These are phyloP conservation scores for Russula sp. DNA, from an alignment of 768 basidiomycete species.

Conservation along the genomic window DNA sequence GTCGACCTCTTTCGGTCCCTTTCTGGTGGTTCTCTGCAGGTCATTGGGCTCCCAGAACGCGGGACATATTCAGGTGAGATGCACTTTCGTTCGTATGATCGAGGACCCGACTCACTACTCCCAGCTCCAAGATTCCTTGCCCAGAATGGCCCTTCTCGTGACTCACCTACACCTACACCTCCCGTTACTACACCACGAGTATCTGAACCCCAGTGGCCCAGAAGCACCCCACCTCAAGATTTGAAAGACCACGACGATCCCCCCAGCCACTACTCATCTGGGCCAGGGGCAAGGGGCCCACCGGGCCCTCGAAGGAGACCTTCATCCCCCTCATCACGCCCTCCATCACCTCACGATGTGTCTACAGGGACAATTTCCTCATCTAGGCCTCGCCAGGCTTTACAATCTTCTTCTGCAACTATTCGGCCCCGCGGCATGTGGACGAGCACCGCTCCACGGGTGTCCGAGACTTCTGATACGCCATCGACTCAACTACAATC, in stretches of 20 bases:
- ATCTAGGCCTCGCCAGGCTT: not conserved
- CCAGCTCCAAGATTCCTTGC: not conserved
- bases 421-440: constrained; percentile 3
- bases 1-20: constrained; percentile 48
- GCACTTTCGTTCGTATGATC: constrained; percentile 3
- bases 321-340: constrained; percentile 9
- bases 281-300: not conserved
- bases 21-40: constrained; percentile 39
- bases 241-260: constrained; percentile 12
- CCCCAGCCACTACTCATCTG: constrained; percentile 4
- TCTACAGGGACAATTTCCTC: not conserved
- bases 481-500: constrained; percentile 6
- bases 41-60: constrained; percentile 51
- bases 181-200: not conserved
- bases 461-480: not conserved
- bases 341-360: constrained; percentile 7
- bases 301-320: constrained; percentile 1
- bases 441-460: not conserved
- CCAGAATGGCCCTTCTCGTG: not conserved
- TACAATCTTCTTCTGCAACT: constrained; percentile 1
- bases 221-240: not conserved
- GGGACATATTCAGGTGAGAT: constrained; percentile 32
- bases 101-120: not conserved
- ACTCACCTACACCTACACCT: constrained; percentile 12
- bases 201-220: not conserved